phyloP scores from a whole-genome alignment of 129 eudicot genomes.

The Centella asiatica region DNA sequence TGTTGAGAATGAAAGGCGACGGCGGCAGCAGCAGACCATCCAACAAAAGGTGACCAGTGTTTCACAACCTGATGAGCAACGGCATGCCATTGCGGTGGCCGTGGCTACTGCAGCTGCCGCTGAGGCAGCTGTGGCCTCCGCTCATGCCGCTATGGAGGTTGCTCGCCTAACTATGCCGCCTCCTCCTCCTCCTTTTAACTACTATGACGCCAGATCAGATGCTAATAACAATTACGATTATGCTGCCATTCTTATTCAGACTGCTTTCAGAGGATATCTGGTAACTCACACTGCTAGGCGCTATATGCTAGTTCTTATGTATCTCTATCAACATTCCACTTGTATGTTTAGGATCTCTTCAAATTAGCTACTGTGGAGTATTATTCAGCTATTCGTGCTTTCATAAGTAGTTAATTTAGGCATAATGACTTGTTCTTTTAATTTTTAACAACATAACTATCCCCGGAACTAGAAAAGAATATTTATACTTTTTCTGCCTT shows the following conservation, averaged over 20 bases:
- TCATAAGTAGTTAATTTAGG: too few species aligned
- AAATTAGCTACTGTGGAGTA: too few species aligned
- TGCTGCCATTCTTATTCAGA: slow-evolving; percentile 57
- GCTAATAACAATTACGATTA: slow-evolving; percentile 17
- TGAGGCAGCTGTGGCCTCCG: slow-evolving; percentile 33
- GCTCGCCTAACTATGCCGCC: slow-evolving; percentile 33
- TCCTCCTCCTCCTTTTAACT: neutral
- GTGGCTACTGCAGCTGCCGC: slow-evolving; percentile 50
- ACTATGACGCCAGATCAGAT: slow-evolving; percentile 20
- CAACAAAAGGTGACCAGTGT: neutral
- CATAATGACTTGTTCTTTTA: too few species aligned
- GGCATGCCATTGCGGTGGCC: slow-evolving; percentile 52
- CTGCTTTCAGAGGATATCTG: slow-evolving; percentile 74
- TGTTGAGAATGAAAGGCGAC: slow-evolving; percentile 16
- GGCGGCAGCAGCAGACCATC: slow-evolving; percentile 1
- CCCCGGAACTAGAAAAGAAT: neutral
- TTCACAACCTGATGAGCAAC: slow-evolving; percentile 24
- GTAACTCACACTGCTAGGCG: slow-evolving; percentile 26
- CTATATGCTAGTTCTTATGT: too few species aligned
- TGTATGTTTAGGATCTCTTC: too few species aligned
- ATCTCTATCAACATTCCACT: too few species aligned
- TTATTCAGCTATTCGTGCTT: too few species aligned
- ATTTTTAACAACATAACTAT: neutral
- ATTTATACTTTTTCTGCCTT: neutral
- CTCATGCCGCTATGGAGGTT: slow-evolving; percentile 53